A percentile compares a stretch with the other conserved stretches of the same genome.
phyloP scores from a whole-genome alignment of 2,329 filamentous ascomycete genomes.

The Tolypocladium ophioglossoides region DNA sequence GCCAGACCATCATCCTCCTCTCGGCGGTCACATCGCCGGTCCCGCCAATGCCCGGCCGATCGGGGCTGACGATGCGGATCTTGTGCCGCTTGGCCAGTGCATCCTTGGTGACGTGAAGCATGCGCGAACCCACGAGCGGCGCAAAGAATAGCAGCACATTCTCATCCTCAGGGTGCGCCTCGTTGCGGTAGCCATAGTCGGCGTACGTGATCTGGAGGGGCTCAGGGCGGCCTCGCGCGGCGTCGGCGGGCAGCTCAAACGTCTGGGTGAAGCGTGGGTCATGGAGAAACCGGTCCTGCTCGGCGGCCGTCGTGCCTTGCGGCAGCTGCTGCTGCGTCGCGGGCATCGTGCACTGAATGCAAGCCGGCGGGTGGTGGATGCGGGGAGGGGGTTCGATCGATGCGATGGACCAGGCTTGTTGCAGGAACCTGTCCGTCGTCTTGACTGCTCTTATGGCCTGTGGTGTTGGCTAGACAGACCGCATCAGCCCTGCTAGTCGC shows the following conservation, averaged over 20 bases:
- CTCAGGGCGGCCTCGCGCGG: conserved; percentile 4
- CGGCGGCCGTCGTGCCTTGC: not conserved
- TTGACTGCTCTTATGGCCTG: too few relatives aligned
- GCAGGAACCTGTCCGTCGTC: not conserved
- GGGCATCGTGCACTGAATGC: not conserved
- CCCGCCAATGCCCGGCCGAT: conserved; percentile 25
- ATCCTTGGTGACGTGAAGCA: conserved; percentile 21
- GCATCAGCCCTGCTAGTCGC: not conserved
- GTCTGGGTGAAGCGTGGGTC: conserved; percentile 12
- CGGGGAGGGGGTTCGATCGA: not conserved
- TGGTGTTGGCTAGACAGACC: not conserved
- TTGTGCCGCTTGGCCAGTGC: conserved; percentile 17
- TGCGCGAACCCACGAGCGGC: conserved; percentile 17
- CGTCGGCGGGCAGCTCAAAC: conserved; percentile 11
- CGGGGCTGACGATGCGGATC: conserved; percentile 20
- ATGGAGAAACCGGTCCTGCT: not conserved
- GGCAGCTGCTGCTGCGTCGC: not conserved
- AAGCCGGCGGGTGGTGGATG: not conserved
- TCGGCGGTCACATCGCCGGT: conserved; percentile 14
- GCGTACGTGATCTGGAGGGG: conserved; percentile 12
- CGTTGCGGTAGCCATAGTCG: conserved; percentile 21
- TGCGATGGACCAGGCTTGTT: not conserved
- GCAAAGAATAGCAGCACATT: conserved; percentile 18
- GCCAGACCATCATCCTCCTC: conserved; percentile 15
- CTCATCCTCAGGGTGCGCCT: conserved; percentile 12